Percentiles rank a stretch among this genome's conserved stretches.
phyloP scores from a whole-genome alignment of 2,329 filamentous ascomycete genomes.

The Neofusicoccum cordaticola region DNA sequence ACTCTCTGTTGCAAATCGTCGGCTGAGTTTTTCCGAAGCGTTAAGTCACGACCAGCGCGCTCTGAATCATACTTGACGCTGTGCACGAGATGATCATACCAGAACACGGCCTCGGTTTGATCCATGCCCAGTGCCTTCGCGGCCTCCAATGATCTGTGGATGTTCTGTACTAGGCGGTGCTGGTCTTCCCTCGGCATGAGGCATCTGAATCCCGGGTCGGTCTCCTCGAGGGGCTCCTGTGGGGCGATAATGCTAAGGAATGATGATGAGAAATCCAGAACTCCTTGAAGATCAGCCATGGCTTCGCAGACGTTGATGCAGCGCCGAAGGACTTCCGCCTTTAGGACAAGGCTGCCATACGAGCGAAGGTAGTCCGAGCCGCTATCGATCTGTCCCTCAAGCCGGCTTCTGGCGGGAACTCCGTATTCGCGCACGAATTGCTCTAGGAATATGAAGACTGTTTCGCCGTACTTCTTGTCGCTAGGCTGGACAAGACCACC shows the following conservation, averaged over 20 bases:
- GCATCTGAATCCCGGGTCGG: constrained; percentile 5
- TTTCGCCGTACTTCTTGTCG: constrained; percentile 12
- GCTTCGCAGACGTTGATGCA: constrained; percentile 94
- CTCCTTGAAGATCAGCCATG: constrained; percentile 83
- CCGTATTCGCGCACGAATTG: constrained; percentile 44
- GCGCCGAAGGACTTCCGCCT: constrained; percentile 81
- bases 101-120: constrained; percentile 77
- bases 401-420: constrained; percentile 32
- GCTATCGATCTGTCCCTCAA: constrained; percentile 13
- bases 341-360: constrained; percentile 77
- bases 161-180: constrained; percentile 76
- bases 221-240: constrained; percentile 64
- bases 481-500: constrained; percentile 36
- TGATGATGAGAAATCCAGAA: constrained; percentile 83
- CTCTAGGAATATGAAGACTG: constrained; percentile 31
- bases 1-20: constrained; percentile 56
- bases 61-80: constrained; percentile 18
- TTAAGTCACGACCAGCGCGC: constrained; percentile 19
- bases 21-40: constrained; percentile 15
- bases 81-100: constrained; percentile 94
- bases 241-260: constrained; percentile 79
- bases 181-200: constrained; percentile 78
- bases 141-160: constrained; percentile 78
- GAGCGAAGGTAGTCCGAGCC: constrained; percentile 36
- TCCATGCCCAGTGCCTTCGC: constrained; percentile 70